phyloP scores from a whole-genome alignment of 176 grass and related monocot genomes.

The Oryza longistaminata region DNA sequence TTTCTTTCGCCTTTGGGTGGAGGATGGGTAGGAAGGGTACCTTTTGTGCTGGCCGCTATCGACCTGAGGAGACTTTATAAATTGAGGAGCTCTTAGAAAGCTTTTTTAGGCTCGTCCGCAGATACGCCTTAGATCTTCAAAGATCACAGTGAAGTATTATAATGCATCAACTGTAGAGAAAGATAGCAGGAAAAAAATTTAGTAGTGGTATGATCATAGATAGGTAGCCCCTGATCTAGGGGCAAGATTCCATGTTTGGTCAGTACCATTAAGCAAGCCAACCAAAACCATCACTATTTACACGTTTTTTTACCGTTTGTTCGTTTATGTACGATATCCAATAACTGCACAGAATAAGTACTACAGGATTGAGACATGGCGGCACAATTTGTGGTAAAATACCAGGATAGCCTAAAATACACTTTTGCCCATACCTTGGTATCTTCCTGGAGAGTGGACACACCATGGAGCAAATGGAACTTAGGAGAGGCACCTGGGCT shows the following conservation, averaged over 20 bases:
- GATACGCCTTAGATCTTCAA: constrained; percentile 34
- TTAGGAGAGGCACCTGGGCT: background rate
- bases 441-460: background rate
- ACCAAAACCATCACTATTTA: background rate
- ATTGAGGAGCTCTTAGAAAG: background rate
- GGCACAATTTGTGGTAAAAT: background rate
- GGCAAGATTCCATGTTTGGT: constrained; percentile 41
- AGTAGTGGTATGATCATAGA: background rate
- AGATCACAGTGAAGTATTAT: constrained; percentile 24
- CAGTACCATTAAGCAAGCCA: constrained; percentile 21
- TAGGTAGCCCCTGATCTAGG: background rate
- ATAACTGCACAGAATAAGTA: background rate
- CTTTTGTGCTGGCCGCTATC: constrained; percentile 46
- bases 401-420: background rate
- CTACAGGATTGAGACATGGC: background rate
- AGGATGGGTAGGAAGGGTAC: background rate
- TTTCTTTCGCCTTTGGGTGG: background rate
- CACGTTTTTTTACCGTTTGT: background rate
- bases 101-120: background rate
- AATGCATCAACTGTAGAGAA: background rate
- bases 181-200: background rate
- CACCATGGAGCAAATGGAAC: background rate
- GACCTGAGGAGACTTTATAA: background rate
- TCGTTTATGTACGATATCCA: constrained; percentile 11
- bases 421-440: background rate